These are phyloP conservation scores for Aspergillus viridinutans DNA, from an alignment of 2,329 filamentous ascomycete species.

Conservation along the genomic window DNA sequence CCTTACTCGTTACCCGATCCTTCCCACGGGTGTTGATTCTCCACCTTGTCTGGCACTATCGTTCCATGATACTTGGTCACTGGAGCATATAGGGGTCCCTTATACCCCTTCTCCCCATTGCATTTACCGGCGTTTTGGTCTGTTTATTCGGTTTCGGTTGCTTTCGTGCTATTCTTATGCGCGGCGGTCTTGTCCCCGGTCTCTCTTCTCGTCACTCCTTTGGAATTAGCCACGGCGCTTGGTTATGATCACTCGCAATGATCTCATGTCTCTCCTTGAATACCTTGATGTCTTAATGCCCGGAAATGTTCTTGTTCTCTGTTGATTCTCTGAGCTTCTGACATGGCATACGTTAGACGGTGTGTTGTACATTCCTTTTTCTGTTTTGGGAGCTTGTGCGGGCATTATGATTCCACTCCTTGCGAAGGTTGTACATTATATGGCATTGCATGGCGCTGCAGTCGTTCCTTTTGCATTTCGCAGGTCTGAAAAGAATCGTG, in stretches of 20 bases:
- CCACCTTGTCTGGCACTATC: not conserved
- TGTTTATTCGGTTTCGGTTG: constrained; percentile 6
- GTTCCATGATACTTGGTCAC: not conserved
- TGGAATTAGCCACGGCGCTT: constrained; percentile 18
- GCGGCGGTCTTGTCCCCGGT: constrained; percentile 1
- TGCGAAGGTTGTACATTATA: constrained; percentile 32
- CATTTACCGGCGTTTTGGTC: constrained; percentile 13
- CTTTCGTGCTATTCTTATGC: constrained; percentile 6
- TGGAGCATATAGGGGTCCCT: not conserved
- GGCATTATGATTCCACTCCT: constrained; percentile 34
- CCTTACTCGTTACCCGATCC: constrained; percentile 30
- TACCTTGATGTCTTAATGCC: constrained; percentile 30
- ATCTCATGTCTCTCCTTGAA: constrained; percentile 35
- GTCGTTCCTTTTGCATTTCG: constrained; percentile 35
- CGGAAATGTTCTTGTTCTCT: constrained; percentile 12
- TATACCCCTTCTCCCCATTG: not conserved
- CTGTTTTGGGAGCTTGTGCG: constrained; percentile 23
- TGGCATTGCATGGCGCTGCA: constrained; percentile 35
- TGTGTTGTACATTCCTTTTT: constrained; percentile 32
- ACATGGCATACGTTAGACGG: constrained; percentile 29
- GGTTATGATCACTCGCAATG: constrained; percentile 21
- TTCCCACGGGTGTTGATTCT: constrained; percentile 20
- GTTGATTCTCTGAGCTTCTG: constrained; percentile 13
- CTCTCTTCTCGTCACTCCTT: constrained; percentile 28
- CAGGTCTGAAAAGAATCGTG: constrained; percentile 22